Percentiles rank a stretch among this genome's conserved stretches.
These are phyloP conservation scores for Debaryomyces tyrocola DNA, from an alignment of 805 yeast genomes.

Conservation along the genomic window DNA sequence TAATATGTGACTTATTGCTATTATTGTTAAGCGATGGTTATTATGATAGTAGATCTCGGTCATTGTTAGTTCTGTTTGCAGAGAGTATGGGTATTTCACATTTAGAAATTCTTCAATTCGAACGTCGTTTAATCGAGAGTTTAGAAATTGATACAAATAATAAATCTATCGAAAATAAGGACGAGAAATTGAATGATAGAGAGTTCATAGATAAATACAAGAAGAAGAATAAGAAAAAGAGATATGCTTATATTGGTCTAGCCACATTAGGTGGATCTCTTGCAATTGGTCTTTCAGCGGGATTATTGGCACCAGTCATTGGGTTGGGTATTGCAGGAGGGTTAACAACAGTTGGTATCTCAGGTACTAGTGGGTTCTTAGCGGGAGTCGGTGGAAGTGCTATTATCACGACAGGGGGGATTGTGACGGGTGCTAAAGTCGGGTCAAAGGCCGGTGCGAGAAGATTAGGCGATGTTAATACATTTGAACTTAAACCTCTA, in stretches of 20 bases:
- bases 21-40: conserved; percentile 77
- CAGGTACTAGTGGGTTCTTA: conserved; percentile 88
- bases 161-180: conserved; percentile 56
- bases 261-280: conserved; percentile 97
- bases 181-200: conserved; percentile 77
- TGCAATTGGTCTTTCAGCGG: conserved; percentile 93
- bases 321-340: conserved; percentile 99
- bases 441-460: conserved; percentile 83
- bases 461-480: conserved; percentile 87
- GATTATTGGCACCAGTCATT: conserved; percentile 93
- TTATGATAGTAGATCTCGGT: conserved; percentile 87
- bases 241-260: conserved; percentile 83
- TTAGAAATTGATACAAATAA: conserved; percentile 71
- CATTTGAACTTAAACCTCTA: conserved; percentile 90
- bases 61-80: conserved; percentile 72
- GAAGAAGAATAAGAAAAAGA: conserved; percentile 61
- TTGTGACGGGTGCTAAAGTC: conserved; percentile 85
- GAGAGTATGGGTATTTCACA: conserved; percentile 52
- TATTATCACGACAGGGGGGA: conserved; percentile 87
- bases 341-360: conserved; percentile 86
- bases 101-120: conserved; percentile 85
- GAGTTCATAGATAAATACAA: conserved; percentile 70
- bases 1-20: conserved; percentile 86
- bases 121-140: conserved; percentile 85
- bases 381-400: conserved; percentile 98